Conservation (phyloP, 495 filamentous ascomycete genomes). For the Neurospora tetrasperma region DNA sequence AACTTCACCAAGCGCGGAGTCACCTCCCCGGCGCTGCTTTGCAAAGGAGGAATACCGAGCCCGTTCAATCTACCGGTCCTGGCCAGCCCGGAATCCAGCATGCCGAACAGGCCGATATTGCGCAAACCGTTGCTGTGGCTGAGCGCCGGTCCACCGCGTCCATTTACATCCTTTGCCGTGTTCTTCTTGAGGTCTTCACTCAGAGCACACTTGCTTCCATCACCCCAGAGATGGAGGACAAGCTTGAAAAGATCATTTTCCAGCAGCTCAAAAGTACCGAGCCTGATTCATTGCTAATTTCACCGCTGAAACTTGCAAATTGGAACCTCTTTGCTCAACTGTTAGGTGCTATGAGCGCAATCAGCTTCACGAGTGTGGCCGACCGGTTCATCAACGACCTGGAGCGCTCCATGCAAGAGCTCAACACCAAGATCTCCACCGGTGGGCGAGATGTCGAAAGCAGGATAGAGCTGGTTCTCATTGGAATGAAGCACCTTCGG, state of each 20-base stretch:
- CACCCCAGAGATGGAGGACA: constrained; percentile 78
- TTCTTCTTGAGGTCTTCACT: constrained; percentile 85
- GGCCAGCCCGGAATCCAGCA: constrained; percentile 6
- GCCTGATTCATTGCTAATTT: constrained; percentile 65
- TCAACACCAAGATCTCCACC: constrained; percentile 50
- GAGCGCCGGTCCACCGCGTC: constrained; percentile 86
- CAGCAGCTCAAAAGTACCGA: constrained; percentile 82
- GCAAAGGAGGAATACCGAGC: constrained; percentile 40
- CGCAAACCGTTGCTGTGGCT: constrained; percentile 47
- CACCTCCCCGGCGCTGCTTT: constrained; percentile 21
- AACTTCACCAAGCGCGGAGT: constrained; percentile 51
- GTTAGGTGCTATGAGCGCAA: constrained; percentile 87
- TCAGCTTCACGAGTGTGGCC: constrained; percentile 76
- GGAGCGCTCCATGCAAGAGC: constrained; percentile 60
- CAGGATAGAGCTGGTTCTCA: constrained; percentile 71
- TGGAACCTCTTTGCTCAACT: constrained; percentile 90
- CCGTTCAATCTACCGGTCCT: constrained; percentile 24
- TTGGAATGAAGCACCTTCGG: constrained; percentile 82
- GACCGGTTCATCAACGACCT: constrained; percentile 74
- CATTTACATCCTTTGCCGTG: constrained; percentile 88
- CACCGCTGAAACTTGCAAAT: constrained; percentile 77
- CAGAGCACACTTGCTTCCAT: constrained; percentile 77
- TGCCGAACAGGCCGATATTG: constrained; percentile 2
- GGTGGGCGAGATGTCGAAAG: constrained; percentile 56
- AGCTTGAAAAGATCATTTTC: constrained; percentile 89